Evolutionary conservation across 2,329 filamentous ascomycete species (phyloP).

Genomic region (Epichloe baconii): DNA sequence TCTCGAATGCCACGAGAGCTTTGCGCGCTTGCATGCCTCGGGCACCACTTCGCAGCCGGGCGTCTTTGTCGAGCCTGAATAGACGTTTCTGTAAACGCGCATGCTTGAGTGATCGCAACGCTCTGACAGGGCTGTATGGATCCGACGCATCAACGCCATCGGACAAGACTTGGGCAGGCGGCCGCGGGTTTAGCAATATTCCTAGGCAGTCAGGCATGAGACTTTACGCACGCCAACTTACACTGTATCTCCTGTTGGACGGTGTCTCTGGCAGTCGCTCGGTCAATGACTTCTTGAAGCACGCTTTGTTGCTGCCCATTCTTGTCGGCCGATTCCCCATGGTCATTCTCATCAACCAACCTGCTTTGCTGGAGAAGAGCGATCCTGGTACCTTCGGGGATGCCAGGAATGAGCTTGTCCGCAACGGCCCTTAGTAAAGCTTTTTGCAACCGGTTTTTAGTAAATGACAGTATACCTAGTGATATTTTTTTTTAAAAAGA

Average conservation of each 20-base stretch:
- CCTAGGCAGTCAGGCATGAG: not conserved
- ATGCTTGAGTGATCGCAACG: constrained; percentile 49
- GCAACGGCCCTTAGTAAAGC: constrained; percentile 62
- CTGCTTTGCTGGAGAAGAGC: constrained; percentile 57
- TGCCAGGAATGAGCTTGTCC: constrained; percentile 65
- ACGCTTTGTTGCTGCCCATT: constrained; percentile 27
- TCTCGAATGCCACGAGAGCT: constrained; percentile 55
- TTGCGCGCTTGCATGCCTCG: constrained; percentile 67
- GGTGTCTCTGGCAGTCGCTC: constrained; percentile 40
- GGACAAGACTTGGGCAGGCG: constrained; percentile 34
- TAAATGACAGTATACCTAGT: no score
- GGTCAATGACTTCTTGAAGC: constrained; percentile 55
- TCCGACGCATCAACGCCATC: constrained; percentile 46
- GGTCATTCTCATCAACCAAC: constrained; percentile 20
- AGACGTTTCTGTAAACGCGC: constrained; percentile 48
- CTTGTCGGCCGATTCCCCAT: constrained; percentile 1
- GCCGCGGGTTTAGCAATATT: not conserved
- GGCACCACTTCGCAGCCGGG: constrained; percentile 59
- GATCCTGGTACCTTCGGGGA: constrained; percentile 51
- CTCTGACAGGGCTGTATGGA: constrained; percentile 42
- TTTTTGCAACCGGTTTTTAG: constrained; percentile 16
- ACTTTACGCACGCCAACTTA: constrained; percentile 17
- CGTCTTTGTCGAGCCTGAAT: constrained; percentile 60
- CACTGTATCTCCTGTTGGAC: constrained; percentile 48
- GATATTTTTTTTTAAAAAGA: not conserved